Conservation (phyloP, 768 basidiomycete species). For the Pulveroboletus sp. region DNA sequence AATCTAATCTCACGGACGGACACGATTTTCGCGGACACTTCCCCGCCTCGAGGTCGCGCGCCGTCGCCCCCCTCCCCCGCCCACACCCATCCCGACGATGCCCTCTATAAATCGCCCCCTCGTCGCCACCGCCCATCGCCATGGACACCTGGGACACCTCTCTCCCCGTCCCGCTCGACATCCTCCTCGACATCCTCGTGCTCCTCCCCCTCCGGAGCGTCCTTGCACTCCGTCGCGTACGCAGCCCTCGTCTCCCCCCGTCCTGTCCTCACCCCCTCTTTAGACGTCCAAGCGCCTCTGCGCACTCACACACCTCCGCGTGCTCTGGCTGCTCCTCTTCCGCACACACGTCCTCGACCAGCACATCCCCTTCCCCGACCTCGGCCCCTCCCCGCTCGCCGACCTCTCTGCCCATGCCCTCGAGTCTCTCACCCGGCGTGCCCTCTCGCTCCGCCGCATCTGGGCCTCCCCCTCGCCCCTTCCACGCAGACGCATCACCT, state of each 20-base stretch:
- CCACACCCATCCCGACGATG: too few species aligned
- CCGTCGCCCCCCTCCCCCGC: too few species aligned
- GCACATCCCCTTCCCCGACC: constrained; percentile 46
- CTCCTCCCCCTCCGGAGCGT: constrained; percentile 41
- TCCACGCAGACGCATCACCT: constrained; percentile 23
- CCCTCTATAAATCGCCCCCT: background rate
- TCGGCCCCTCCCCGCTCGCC: constrained; percentile 16
- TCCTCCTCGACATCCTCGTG: constrained; percentile 41
- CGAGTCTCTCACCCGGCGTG: constrained; percentile 37
- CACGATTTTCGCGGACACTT: constrained; percentile 21
- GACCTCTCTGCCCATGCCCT: constrained; percentile 41
- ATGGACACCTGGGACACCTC: background rate
- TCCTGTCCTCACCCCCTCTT: background rate
- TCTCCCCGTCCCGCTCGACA: constrained; percentile 42
- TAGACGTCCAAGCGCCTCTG: constrained; percentile 46
- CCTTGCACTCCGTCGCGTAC: constrained; percentile 44
- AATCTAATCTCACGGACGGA: constrained; percentile 13
- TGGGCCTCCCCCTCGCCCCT: constrained; percentile 45
- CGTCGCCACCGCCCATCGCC: background rate
- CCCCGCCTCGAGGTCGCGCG: background rate
- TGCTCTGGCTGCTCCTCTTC: constrained; percentile 48
- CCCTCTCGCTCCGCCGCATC: constrained; percentile 41
- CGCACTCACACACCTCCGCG: constrained; percentile 40
- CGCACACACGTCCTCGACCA: constrained; percentile 36
- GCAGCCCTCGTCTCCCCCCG: background rate